A percentile compares a stretch with the other conserved stretches of the same genome.
phyloP scores from a whole-genome alignment of 371 early-diverging fungal genomes.

The Mucor racemosus region DNA sequence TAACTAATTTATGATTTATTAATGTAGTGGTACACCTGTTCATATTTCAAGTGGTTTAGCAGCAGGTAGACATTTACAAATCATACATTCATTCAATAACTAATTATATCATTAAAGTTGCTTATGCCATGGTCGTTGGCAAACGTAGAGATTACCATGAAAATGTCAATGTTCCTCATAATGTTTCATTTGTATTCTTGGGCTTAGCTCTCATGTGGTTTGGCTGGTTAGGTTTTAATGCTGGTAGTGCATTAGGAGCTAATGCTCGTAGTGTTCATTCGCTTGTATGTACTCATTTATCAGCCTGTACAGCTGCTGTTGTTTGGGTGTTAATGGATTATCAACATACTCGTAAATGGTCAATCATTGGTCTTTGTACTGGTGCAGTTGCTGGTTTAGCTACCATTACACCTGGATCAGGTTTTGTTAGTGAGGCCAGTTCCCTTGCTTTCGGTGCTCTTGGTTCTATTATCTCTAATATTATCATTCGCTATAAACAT shows the following conservation, averaged over 20 bases:
- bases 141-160: conserved; percentile 70
- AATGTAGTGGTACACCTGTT: conserved; percentile 77
- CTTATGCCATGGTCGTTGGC: conserved; percentile 81
- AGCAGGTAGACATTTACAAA: conserved; percentile 39
- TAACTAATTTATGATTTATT: background rate
- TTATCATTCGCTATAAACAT: conserved; percentile 65
- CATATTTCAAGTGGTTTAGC: conserved; percentile 84
- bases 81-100: background rate
- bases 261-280: conserved; percentile 79
- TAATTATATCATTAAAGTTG: conserved; percentile 45
- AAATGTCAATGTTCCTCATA: conserved; percentile 74
- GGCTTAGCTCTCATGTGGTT: conserved; percentile 85
- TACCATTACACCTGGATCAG: conserved; percentile 79
- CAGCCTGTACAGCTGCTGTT: conserved; percentile 72
- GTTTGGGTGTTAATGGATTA: conserved; percentile 80
- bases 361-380: conserved; percentile 83
- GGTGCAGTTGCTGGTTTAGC: conserved; percentile 89
- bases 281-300: conserved; percentile 72
- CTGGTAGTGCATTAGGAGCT: conserved; percentile 65
- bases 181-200: conserved; percentile 80
- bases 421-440: conserved; percentile 73
- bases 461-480: conserved; percentile 68
- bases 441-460: conserved; percentile 72
- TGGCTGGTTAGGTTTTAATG: conserved; percentile 54
- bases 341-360: conserved; percentile 65